Base-by-base conservation (phyloP, 169 alveolate species). In the Eimeria sp. region DNA sequence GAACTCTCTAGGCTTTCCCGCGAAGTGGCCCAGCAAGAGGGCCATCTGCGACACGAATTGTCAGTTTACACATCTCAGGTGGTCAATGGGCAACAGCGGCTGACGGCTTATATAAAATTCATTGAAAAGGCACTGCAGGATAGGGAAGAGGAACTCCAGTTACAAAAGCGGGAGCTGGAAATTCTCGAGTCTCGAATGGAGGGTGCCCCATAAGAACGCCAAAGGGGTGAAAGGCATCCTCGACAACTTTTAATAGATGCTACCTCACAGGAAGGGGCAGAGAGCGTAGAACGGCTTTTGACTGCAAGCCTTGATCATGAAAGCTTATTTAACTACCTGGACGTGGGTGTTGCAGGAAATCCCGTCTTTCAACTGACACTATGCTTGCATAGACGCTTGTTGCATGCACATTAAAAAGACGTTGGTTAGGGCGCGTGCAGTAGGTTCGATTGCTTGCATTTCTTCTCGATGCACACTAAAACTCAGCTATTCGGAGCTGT, bases 21-120 rank as follows among this genome's bases (percentile, higher is more conserved):
- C 43, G 95, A 90, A 25, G 95, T 76, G 82, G 68, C 85, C 80
- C 95, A 90, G 68, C 95, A 90, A 74, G 95, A 90, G 54, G 95
- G 76, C 49, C 95, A 76, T 40, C 95, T 90, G 66, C 68, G 80
- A 27, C 89, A 90, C 60, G 78, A 80, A 6, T 30, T 76, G 62
- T 72, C 95, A n/a, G 89, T 90, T 14, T 90, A 90, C 95, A 58
- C 85, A 18, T 52, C 85, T 62, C 85, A 60, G 30, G 62, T 77
- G 52, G 62, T 30, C 64, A 37, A 27, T 37, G 95, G 85, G 52
- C 95, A 90, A 18, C 66, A 76, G 66, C 16, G 85, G 25, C 90
- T 90, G 78, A 80, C 95, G 18, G 85, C 76, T 6, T 90, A 90
- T 60, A 74, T 72, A 37, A 90, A 72, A 43, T 90, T 58, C 82